Base-by-base conservation (phyloP, 2,329 filamentous ascomycete species). In the Sphaceloma murrayae region DNA sequence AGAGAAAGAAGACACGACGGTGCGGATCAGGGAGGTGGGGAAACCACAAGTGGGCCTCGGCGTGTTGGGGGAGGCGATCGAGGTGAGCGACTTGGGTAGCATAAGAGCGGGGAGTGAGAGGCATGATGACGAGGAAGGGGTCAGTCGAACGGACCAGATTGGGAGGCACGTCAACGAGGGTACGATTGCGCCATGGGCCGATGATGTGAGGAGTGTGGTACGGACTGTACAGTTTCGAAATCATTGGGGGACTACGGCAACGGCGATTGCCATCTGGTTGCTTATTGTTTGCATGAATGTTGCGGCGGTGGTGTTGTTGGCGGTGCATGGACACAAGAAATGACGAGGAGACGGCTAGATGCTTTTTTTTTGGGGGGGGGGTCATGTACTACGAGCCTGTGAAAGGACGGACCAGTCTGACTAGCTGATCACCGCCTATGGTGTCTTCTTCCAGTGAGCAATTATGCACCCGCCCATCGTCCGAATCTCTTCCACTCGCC, bases 201-300 rank as follows among this genome's bases (percentile, higher is more conserved):
- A 19, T 40, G 7, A 33, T 3, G 38, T 32, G 11, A 34, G 17
- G 21, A 48, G 30, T 30, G 46, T 38, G 3, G 49, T 39, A 7
- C 43, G 44, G 5, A 24, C 36, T 5, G 53, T 59, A 2, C 73
- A 75, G 54, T 87, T 91, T 83, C 70, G 74, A 24, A 91, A 89
- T 56, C 69, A 76, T 39, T 83, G 82, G 75, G 62, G 78, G 43
- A 72, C 78, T 6, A 68, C 75, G 1, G 60, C 62, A 0, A 49
- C 86, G 48, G 75, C 74, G 1, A 61, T 76, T 0, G 6, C 77
- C 1, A 74, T 91, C 34, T 91, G 85, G 85, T 48, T 80, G 1
- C 62, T 86, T 19, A 85, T 91, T 56, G 74, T 79, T 0, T 65
- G 83, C 5, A 82, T 89, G 80, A 88, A 89, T 57, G 69, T 86